Base-by-base conservation (phyloP, 129 eudicot species). In the Dittrichia graveolens region DNA sequence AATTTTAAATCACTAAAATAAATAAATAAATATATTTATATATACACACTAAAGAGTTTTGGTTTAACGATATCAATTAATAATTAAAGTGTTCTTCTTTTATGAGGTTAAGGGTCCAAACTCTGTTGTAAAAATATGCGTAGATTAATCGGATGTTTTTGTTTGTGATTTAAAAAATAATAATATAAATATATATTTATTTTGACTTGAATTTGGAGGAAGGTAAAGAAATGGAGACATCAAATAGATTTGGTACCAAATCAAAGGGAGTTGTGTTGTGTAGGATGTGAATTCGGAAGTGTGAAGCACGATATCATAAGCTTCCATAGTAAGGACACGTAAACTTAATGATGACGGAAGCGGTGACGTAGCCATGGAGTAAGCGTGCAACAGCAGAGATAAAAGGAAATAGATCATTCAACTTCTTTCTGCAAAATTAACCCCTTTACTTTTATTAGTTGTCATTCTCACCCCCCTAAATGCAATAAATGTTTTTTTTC, bases 321-420 rank as follows among this genome's bases (percentile, higher is more conserved):
- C 72, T 74, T 60, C 53, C 41, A 24, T 69, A 69, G 72, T 40
- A 50, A 62, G 74, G 80, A 78, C 85, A 77, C 82, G 83, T 72
- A 81, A 74, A 75, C 87, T 75, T 86, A 40, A 72, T 35, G 78
- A 53, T 90, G 96, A 90, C 96, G 93, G 76, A 80, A 84, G 58
- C 43, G 75, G 76, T 89, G 96, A 89, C 79, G 92, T 84, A 68
- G 50, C 77, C 70, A 59, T 86, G 63, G 82, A 79, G 93, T 85
- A 84, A 80, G 86, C 50, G 76, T 77, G 81, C 85, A 84, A 77
- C 65, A 54, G 74, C 82, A 79, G 86, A 59, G 80, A 79, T 52
- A 63, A 39, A 3, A 4, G 31, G 31, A 56, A 43, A 52, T 43
- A 13, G 13, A 11, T 34, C 57, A 16, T 68, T 59, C 14, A 4